Evolutionary conservation across 495 filamentous ascomycete species (phyloP), one percentile per base, ranked within the genome.

Genomic region (Xylaria intraflava): DNA sequence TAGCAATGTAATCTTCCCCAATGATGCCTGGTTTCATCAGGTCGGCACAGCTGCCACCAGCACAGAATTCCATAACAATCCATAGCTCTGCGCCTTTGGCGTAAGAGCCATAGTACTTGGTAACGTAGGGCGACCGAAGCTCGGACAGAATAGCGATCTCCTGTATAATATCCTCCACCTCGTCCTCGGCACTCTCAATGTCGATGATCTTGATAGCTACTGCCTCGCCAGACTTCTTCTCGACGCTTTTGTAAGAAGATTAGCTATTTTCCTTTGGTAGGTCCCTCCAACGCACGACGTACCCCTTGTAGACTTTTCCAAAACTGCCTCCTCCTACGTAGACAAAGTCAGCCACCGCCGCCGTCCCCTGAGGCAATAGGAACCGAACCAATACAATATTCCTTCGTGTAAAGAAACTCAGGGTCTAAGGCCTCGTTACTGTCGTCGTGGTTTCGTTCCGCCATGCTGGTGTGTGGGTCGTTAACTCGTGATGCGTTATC

Each of bases 121-220:
- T 99, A 51, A 99, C 93, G 65, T 92, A 92, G 8, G 88, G 88
- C 23, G 90, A 96, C 64, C 90, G 86, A 46, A 96, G 83, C 70
- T 92, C 93, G 11, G 92, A 94, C 44, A 99, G 76, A 58, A 99
- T 95, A 29, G 89, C 85, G 59, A 99, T 97, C 68, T 99, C 93
- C 62, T 95, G 89, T 62, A 97, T 95, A 62, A 99, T 97, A 69
- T 99, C 93, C 68, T 95, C 89, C 43, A 99, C 93, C 67, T 99
- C 93, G 62, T 99, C 93, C 70, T 96, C 93, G 63, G 90, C 93
- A 67, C 89, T 93, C 69, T 99, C 93, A 57, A 99, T 90, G 62
- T 99, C 93, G 66, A 99, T 96, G 56, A 95, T 78, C 66, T 96
- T 99, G 72, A 95, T 95, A 19, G 90, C 91, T 11, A 95, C 89